Evolutionary conservation across 108 stramenopile genomes (phyloP).

Genomic region (Nannochloropsis gaditana): DNA sequence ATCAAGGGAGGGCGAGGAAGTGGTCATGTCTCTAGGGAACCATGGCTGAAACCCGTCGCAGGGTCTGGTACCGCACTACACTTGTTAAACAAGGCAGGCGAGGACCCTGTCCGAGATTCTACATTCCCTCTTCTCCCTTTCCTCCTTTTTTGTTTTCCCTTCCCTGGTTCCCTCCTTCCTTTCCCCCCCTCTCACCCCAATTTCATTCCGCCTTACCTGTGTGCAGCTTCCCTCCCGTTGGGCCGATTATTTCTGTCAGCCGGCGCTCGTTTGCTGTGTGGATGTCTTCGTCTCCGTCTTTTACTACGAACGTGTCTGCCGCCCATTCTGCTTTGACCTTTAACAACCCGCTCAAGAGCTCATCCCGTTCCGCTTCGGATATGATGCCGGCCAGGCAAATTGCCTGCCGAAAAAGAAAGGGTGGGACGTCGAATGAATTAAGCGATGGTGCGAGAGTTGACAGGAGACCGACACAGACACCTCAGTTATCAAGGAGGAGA

Average conservation of each 20-base stretch:
- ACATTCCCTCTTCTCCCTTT: neutral
- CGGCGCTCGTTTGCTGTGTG: slow-evolving; percentile 99
- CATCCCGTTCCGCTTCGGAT: slow-evolving; percentile 64
- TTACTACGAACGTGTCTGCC: slow-evolving; percentile 67
- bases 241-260: slow-evolving; percentile 87
- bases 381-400: slow-evolving; percentile 62
- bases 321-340: slow-evolving; percentile 81
- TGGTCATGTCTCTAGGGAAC: neutral
- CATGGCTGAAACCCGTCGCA: no score
- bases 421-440: slow-evolving; percentile 60
- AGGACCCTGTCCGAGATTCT: no score
- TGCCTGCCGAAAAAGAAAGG: neutral
- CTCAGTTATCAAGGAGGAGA: neutral
- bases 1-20: neutral
- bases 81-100: no score
- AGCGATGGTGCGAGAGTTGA: slow-evolving; percentile 55
- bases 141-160: neutral
- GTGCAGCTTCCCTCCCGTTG: slow-evolving; percentile 88
- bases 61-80: no score
- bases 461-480: neutral
- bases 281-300: slow-evolving; percentile 87
- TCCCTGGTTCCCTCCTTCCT: neutral
- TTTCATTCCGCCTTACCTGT: slow-evolving; percentile 58
- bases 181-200: neutral
- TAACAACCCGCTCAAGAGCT: slow-evolving; percentile 67